Percentiles rank a stretch among this genome's conserved stretches.
Evolutionary conservation across 768 basidiomycete species (phyloP).

Genomic region (Russula compacta): DNA sequence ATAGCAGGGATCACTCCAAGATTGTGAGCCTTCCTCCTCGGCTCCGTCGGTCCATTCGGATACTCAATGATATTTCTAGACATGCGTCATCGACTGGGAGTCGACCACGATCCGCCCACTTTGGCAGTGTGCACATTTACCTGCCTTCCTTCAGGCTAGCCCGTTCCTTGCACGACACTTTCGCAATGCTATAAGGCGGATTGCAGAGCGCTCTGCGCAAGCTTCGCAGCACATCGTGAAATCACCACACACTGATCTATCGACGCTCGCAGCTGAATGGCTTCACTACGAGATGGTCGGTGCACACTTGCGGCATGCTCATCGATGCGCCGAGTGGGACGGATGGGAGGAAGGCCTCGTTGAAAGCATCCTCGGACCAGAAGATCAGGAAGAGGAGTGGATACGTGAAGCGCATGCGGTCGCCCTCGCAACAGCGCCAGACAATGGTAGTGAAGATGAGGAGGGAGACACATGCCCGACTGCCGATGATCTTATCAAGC

Average conservation of each 20-base stretch:
- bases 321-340: conserved; percentile 81
- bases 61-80: conserved; percentile 34
- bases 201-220: conserved; percentile 28
- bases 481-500: conserved; percentile 17
- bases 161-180: conserved; percentile 66
- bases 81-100: conserved; percentile 86
- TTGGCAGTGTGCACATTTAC: conserved; percentile 78
- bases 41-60: background rate
- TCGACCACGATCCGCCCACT: conserved; percentile 81
- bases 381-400: conserved; percentile 67
- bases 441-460: conserved; percentile 9
- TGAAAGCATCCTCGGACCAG: conserved; percentile 63
- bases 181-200: conserved; percentile 49
- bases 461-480: conserved; percentile 13
- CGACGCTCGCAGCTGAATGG: conserved; percentile 56
- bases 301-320: conserved; percentile 59
- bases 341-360: conserved; percentile 86
- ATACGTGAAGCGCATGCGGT: conserved; percentile 27
- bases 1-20: conserved; percentile 51
- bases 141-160: conserved; percentile 69
- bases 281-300: conserved; percentile 62
- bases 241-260: conserved; percentile 27
- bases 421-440: background rate
- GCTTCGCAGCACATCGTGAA: conserved; percentile 21
- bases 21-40: conserved; percentile 45